Percentiles rank a stretch among this genome's conserved stretches.
phyloP scores from a whole-genome alignment of 305 asterid genomes.

The Fraxinus nigra region DNA sequence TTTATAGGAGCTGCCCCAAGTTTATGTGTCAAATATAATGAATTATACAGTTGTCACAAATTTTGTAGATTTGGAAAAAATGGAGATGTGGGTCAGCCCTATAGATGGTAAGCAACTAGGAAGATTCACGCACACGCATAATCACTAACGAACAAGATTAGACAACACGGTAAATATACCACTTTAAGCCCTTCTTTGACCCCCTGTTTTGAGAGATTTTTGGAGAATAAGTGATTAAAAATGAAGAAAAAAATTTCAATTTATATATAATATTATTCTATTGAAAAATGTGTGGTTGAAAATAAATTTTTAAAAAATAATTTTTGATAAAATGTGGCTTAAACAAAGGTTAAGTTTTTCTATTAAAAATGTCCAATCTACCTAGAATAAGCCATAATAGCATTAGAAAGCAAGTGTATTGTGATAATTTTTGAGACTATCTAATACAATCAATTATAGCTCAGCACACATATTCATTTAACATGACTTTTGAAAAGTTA shows the following conservation, averaged over 20 bases:
- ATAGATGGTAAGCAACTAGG: constrained; percentile 54
- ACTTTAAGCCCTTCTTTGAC: no score
- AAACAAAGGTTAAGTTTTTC: no score
- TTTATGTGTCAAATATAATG: constrained; percentile 28
- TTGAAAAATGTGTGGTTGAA: no score
- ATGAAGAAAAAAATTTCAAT: no score
- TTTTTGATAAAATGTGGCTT: no score
- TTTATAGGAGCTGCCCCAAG: constrained; percentile 30
- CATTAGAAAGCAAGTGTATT: not conserved
- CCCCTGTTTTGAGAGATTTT: no score
- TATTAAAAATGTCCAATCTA: not conserved
- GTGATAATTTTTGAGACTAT: not conserved
- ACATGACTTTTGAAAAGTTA: no score
- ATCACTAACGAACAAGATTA: not conserved
- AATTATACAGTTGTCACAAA: not conserved
- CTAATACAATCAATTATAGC: no score
- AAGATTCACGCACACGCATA: constrained; percentile 46
- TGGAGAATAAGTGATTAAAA: no score
- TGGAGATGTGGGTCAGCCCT: constrained; percentile 70
- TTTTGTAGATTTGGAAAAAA: constrained; percentile 19
- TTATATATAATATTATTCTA: no score
- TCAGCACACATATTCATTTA: no score
- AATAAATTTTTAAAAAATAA: no score
- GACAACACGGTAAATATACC: not conserved
- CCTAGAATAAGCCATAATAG: not conserved